Evolutionary conservation across 257 asterid genomes (phyloP).

Genomic region (Plectranthus barbatus): DNA sequence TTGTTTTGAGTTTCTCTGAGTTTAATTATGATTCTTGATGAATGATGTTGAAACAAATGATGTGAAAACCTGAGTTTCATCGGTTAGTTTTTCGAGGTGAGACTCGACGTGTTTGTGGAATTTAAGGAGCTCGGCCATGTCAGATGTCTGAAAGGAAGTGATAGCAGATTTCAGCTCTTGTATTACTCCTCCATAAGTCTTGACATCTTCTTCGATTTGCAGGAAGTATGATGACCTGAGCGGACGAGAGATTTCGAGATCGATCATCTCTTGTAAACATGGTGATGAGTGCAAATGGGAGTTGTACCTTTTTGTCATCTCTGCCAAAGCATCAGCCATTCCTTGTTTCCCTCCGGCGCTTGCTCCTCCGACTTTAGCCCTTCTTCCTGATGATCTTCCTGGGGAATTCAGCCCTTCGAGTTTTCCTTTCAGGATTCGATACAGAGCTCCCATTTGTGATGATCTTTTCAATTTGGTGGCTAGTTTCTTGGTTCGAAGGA

Average conservation of each 20-base stretch:
- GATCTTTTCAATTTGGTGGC: slow-evolving; percentile 71
- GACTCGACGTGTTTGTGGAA: slow-evolving; percentile 66
- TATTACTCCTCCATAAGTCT: slow-evolving; percentile 35
- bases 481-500: slow-evolving; percentile 45
- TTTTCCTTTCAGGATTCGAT: slow-evolving; percentile 73
- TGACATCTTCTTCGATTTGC: slow-evolving; percentile 86
- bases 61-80: slow-evolving; percentile 65
- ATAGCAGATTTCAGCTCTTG: slow-evolving; percentile 46
- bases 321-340: slow-evolving; percentile 98
- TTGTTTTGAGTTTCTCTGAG: background rate
- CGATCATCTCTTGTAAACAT: too few species aligned
- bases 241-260: background rate
- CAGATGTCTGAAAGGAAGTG: slow-evolving; percentile 50
- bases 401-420: slow-evolving; percentile 65
- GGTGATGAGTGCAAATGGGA: background rate
- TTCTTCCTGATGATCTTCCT: slow-evolving; percentile 42
- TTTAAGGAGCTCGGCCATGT: slow-evolving; percentile 65
- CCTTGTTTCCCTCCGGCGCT: slow-evolving; percentile 66
- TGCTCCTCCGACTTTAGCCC: slow-evolving; percentile 40
- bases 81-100: slow-evolving; percentile 69
- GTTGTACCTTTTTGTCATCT: slow-evolving; percentile 77
- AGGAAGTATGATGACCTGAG: slow-evolving; percentile 77
- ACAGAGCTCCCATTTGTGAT: slow-evolving; percentile 80
- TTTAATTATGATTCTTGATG: too few species aligned
- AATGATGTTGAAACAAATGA: background rate